Evolutionary conservation across 495 filamentous ascomycete genomes (phyloP), one percentile per base, ranked within the genome.

Genomic region (Aspergillus saccharolyticus): DNA sequence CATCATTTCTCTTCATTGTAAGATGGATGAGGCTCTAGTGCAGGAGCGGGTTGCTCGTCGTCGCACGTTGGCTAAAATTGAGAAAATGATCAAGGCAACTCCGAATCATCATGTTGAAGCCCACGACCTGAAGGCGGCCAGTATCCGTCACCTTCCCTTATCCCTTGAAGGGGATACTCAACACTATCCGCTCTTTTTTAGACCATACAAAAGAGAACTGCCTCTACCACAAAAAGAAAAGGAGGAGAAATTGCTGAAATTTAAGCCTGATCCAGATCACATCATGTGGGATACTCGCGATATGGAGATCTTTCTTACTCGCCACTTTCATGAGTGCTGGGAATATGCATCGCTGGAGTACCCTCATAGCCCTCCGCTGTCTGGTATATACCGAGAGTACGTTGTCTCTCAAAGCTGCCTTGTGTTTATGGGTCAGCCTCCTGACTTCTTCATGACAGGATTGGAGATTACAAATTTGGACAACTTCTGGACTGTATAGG

Each of bases 151-250:
- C 30, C 12, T 52, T 15, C 49, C 49, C 14, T 16, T 52, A 25
- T 4, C 20, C 17, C 49, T 52, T 5, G 24, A 28, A 42, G 49
- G 19, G 4, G 49, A 22, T 14, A 52, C 24, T 22, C 21, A 52
- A 18, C 0, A 30, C 17, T 25, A 15, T 8, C 49, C 49, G n/a
- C 22, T 16, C 22, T 52, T 52, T 10, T 52, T 33, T 24, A 4
- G 17, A 16, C 30, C 49, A 33, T 52, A 30, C 17, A 5, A 30
- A 30, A 24, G 16, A 33, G 22, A 42, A 16, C 49, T 52, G 22
- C 49, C 49, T 33, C 49, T 33, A 9, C 49, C 49, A 30, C 14
- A 52, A 10, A 52, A 52, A 30, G 24, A 52, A 10, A 52, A 52
- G 21, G 49, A 52, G 49, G 30, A 52, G 5, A n/a, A 52, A 24